Evolutionary conservation across 805 yeast genomes (phyloP), one percentile per base, ranked within the genome.

Genomic region (Saccharomycopsis fodiens): DNA sequence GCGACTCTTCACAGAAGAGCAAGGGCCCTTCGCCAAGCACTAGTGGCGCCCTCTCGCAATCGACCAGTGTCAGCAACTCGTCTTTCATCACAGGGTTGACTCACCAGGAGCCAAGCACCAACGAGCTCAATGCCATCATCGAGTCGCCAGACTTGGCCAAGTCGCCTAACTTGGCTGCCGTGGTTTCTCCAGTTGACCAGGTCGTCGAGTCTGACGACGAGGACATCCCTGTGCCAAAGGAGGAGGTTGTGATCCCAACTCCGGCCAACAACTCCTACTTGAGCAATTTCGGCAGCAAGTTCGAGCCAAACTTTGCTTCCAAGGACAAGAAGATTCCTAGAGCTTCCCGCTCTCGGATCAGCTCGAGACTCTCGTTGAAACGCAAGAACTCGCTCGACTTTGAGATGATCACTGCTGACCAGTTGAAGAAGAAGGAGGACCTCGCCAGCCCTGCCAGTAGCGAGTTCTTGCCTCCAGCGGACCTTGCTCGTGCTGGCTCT

Each of bases 151-250:
- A 16, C 10, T 20, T 20, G 15, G 38, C 16, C 15, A 35, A 16
- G 15, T 36, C 40, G 16, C 37, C 21, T 8, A 15, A 19, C 8
- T 6, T 19, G 10, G 13, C 20, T 34, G 37, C 37, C 12, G 5
- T 6, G 10, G 13, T 8, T 12, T 17, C 44, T 35, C 22, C 37
- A 32, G 12, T 8, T 4, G 39, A 36, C n/a, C 10, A 20, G 19
- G 51, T 17, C 2, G 42, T 35, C 20, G 29, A 41, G 15, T 37
- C 44, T 16, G 46, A 44, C 35, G 53, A 41, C 23, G 53, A 50
- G n/a, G 51, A 50, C 32, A 50, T 50, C 17, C 51, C 51, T 7
- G 27, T 49, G 34, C 52, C 52, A 17, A 49, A 49, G 35, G 52
- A 49, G 13, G 50, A 49, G 23, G 27, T 25, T 21, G 19, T 10